Percentiles rank a stretch among this genome's conserved stretches.
phyloP scores from a whole-genome alignment of 768 basidiomycete species.

The Tylopilus felleus region DNA sequence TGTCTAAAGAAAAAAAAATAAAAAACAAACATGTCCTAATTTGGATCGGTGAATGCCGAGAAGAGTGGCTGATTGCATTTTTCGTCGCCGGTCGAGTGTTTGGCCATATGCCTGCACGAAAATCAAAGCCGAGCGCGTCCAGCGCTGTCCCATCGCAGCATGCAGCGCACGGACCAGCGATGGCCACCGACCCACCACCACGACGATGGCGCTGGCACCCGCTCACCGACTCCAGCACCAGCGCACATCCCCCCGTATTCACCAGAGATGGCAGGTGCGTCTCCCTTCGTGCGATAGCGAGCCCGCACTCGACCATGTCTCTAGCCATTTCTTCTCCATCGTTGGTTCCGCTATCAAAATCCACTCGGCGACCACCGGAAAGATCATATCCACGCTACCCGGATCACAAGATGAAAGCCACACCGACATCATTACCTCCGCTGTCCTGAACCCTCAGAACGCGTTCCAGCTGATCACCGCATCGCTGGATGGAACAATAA shows the following conservation, averaged over 20 bases:
- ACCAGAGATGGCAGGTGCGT: conserved; percentile 84
- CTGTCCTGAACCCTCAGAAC: conserved; percentile 79
- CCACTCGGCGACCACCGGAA: conserved; percentile 72
- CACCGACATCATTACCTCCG: conserved; percentile 63
- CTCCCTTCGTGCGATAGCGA: conserved; percentile 11
- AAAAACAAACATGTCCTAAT: conserved; percentile 11
- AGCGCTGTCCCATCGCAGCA: conserved; percentile 28
- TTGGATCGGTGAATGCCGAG: conserved; percentile 22
- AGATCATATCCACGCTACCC: conserved; percentile 81
- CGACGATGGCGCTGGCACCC: conserved; percentile 58
- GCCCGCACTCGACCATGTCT: conserved; percentile 7
- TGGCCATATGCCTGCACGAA: conserved; percentile 38
- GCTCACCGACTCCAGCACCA: conserved; percentile 65
- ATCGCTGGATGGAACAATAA: conserved; percentile 77
- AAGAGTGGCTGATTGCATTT: conserved; percentile 22
- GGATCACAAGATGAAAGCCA: conserved; percentile 41
- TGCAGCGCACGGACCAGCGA: conserved; percentile 20
- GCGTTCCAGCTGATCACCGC: conserved; percentile 86
- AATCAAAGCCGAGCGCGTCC: conserved; percentile 45
- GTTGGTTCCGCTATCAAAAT: conserved; percentile 82
- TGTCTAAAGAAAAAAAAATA: not conserved
- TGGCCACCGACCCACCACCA: conserved; percentile 1
- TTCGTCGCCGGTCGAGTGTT: conserved; percentile 12
- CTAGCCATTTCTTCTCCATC: conserved; percentile 87
- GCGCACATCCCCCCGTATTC: conserved; percentile 69